Evolutionary conservation across 192 early-diverging fungal species (phyloP), one percentile per base, ranked within the genome.

Genomic region (Coemansia interrupta): DNA sequence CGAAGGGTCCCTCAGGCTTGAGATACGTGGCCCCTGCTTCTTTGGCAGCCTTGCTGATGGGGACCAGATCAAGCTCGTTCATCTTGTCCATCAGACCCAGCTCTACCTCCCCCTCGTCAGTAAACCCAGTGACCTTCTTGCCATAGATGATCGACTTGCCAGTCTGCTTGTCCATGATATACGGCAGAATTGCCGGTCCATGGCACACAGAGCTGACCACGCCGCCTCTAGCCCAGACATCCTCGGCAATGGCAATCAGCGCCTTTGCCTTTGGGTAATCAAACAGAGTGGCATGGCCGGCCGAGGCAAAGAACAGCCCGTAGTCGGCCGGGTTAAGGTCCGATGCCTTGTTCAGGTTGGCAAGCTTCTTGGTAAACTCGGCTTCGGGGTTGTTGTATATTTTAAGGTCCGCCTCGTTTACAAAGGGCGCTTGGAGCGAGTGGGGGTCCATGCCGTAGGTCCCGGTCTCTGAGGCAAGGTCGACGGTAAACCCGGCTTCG

Each of bases 101-200:
- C 23, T 64, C 52, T 10, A 77, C 72, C 53, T 92, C 90, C 50
- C 89, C 90, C 45, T 64, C 60, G 57, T 86, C 83, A 14, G 86
- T 79, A 62, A 92, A 92, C 14, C 86, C 88, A 0, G 90, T 91
- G 15, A 92, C 82, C 1, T 67, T 75, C 49, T 81, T 87, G 22
- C 86, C 87, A 24, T 71, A 61, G 23, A 89, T 66, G 38, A 92
- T 61, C 6, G 78, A 76, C 20, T 77, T 79, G 4, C 88, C 89
- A 8, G 71, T 80, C 5, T 36, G 20, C n/a, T 19, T n/a, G 23
- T 88, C 83, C 57, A 71, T 87, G 32, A 89, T 73, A 18, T 80
- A 61, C 0, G 82, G 84, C 57, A 90, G 65, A 13, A 83, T 87
- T 29, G 88, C 88, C 2, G 86, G 83, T 3, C 88, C 90, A 49